phyloP scores from a whole-genome alignment of 768 basidiomycete genomes.

The Strobilomyces confusus region DNA sequence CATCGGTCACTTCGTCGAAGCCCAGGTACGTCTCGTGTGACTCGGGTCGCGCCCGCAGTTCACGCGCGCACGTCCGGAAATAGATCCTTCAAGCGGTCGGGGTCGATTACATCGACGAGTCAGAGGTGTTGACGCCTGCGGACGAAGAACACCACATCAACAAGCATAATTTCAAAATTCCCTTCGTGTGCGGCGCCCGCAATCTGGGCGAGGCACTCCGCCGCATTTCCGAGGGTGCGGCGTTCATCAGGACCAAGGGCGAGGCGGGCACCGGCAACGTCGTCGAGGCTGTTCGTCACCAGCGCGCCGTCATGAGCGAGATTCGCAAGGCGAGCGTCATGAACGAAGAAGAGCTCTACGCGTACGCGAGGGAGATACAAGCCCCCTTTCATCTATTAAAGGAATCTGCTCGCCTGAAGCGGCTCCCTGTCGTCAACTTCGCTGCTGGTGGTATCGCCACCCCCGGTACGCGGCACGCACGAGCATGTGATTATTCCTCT shows the following conservation, averaged over 20 bases:
- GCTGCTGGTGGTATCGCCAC: slow-evolving; percentile 93
- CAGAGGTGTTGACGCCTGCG: slow-evolving; percentile 91
- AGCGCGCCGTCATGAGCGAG: slow-evolving; percentile 76
- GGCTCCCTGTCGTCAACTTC: slow-evolving; percentile 94
- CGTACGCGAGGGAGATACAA: slow-evolving; percentile 86
- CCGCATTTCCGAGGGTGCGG: slow-evolving; percentile 94
- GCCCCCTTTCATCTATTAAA: slow-evolving; percentile 95
- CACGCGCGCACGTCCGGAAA: neutral
- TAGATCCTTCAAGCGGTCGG: slow-evolving; percentile 93
- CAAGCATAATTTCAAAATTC: slow-evolving; percentile 93
- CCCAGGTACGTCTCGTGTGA: slow-evolving; percentile 53
- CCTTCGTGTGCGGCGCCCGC: slow-evolving; percentile 94
- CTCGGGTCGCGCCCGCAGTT: neutral
- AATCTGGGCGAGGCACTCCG: slow-evolving; percentile 95
- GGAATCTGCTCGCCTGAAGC: slow-evolving; percentile 90
- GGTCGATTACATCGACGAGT: slow-evolving; percentile 96
- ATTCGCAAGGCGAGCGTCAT: slow-evolving; percentile 84
- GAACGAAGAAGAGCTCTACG: slow-evolving; percentile 93
- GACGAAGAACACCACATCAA: slow-evolving; percentile 97
- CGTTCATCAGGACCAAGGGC: slow-evolving; percentile 98
- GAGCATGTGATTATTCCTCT: neutral
- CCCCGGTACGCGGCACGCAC: slow-evolving; percentile 51
- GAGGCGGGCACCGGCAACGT: slow-evolving; percentile 88
- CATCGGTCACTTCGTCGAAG: slow-evolving; percentile 97
- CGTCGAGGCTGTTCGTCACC: slow-evolving; percentile 92